Evolutionary conservation across 1,284 basidiomycete species (phyloP), one percentile per base, ranked within the genome.

Genomic region (Spongispora temasekensis): DNA sequence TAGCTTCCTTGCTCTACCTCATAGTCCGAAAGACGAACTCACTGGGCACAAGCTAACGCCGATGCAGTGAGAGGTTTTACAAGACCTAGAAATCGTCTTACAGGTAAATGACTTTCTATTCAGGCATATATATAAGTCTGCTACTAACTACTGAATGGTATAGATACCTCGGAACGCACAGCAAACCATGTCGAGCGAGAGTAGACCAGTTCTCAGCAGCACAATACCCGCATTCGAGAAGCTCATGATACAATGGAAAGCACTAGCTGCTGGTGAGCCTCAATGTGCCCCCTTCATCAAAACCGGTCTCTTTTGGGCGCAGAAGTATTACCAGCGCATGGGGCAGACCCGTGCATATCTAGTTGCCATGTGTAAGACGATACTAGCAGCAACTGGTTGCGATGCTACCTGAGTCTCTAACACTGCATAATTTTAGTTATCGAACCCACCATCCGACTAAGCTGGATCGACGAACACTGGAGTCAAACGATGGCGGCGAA

Each of bases 351-450:
- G 8, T 10, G 37, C 53, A 4, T 44, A 55, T 27, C 4, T 17
- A 42, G 15, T 55, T 19, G 50, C 50, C 3, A 58, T 58, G 56
- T 52, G 51, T 58, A 53, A 44, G 51, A 21, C n/a, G n/a, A n/a
- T n/a, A n/a, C n/a, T n/a, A n/a, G n/a, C n/a, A n/a, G n/a, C n/a
- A n/a, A n/a, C n/a, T n/a, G n/a, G n/a, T n/a, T n/a, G n/a, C 13
- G 37, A 5, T 19, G n/a, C 37, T 19, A 19, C 37, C 10, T 40
- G 9, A 4, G 8, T n/a, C 37, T 19, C 37, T n/a, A n/a, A n/a
- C 37, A 40, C 21, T 9, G 17, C n/a, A 40, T 19, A 9, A 40
- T n/a, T n/a, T n/a, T 9, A 58, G 50, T 58, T 32, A 23, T 58
- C 5, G 21, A 58, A 5, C 51, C 56, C 3, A 58, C 21, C 4